Base-by-base conservation (phyloP, 2,329 filamentous ascomycete genomes). In the Lachnellula occidentalis region DNA sequence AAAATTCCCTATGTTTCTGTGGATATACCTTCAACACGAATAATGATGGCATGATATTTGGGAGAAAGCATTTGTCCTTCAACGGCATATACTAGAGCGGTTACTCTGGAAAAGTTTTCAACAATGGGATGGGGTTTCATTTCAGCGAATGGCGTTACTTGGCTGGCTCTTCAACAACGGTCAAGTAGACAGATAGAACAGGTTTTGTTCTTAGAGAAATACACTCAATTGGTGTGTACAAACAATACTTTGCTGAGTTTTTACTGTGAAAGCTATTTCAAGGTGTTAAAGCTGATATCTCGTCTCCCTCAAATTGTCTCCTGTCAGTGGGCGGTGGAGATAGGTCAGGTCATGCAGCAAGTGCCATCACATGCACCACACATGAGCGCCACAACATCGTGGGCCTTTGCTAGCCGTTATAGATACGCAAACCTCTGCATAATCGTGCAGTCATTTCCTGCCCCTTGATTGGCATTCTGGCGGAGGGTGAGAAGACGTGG, bases 11-110 rank as follows among this genome's bases (percentile, higher is more conserved):
- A 24, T 21, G 21, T 43, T 24, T 43, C 5, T 6, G 41, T 17
- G 11, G 41, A 46, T 58, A 59, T 60, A 57, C 50, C 64, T 71
- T 71, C 69, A 71, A 71, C 69, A 70, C 57, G 64, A 66, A 71
- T 79, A 75, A 82, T 77, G 78, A 82, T 72, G 75, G 76, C 72
- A 82, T 78, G 79, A 81, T 77, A 74, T 12, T 17, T 75, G 76
- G 75, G 74, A 73, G 76, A 78, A 78, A 76, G 71, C 66, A 74
- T 75, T 72, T 76, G 73, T 75, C 77, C 79, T 82, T 83, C 80
- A 84, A 83, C 81, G 78, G 80, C 80, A 82, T 76, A 69, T 66
- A 67, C 57, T 60, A 60, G 55, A 60, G 53, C 59, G 57, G 36
- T 41, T 37, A 46, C 61, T 51, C 60, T 48, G 55, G 62, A 57